Evolutionary conservation across 371 early-diverging fungal genomes (phyloP).

Genomic region (Haplosporangium sp.): DNA sequence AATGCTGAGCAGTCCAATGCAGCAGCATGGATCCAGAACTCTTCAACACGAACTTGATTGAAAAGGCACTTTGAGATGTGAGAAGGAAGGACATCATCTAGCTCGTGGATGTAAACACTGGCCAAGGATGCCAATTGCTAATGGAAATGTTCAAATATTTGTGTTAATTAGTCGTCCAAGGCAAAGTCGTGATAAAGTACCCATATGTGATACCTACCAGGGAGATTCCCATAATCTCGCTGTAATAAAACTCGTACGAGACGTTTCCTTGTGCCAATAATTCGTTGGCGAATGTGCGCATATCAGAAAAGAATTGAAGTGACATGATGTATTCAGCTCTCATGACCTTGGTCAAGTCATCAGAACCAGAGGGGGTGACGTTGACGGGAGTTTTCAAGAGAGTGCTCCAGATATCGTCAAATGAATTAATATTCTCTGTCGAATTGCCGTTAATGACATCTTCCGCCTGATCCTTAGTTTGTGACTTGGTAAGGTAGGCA

Average conservation of each 20-base stretch:
- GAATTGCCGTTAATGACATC: neutral
- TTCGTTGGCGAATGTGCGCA: conserved; percentile 62
- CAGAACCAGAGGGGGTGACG: conserved; percentile 5
- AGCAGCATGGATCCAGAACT: conserved; percentile 67
- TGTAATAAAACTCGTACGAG: conserved; percentile 67
- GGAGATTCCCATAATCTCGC: conserved; percentile 72
- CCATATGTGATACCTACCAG: conserved; percentile 33
- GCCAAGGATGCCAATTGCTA: conserved; percentile 70
- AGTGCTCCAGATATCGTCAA: conserved; percentile 61
- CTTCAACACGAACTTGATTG: conserved; percentile 58
- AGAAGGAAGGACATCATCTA: conserved; percentile 72
- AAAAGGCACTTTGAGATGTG: conserved; percentile 69
- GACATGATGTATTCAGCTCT: conserved; percentile 69
- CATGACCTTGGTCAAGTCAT: conserved; percentile 58
- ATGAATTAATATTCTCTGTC: conserved; percentile 12
- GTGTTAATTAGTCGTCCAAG: neutral
- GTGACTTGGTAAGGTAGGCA: conserved; percentile 32
- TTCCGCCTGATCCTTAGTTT: conserved; percentile 9
- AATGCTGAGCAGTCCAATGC: conserved; percentile 70
- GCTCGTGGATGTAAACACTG: conserved; percentile 68
- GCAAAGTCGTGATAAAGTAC: neutral
- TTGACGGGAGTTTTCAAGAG: conserved; percentile 55
- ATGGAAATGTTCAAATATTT: neutral
- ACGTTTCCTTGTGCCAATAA: conserved; percentile 59
- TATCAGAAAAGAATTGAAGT: conserved; percentile 71